Conservation (phyloP, 208 protist species). For the Acanthamoeba divionensis region DNA sequence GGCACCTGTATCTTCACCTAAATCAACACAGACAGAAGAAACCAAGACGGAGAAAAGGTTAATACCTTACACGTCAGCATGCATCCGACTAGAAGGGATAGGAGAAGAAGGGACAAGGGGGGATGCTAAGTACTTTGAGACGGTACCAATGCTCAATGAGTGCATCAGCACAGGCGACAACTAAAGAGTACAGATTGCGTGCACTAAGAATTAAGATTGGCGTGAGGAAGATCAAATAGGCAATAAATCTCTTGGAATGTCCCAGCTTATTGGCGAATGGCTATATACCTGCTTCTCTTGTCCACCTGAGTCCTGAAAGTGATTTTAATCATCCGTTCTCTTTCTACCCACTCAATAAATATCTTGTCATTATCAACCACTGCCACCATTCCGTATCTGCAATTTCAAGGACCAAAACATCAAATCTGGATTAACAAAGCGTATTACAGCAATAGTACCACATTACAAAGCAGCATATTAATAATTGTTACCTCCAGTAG, state of each 20-base stretch:
- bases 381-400: conserved; percentile 59
- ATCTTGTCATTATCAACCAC: conserved; percentile 10
- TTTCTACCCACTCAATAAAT: neutral
- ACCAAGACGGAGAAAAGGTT: too few species aligned
- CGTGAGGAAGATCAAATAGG: neutral
- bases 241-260: neutral
- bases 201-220: neutral
- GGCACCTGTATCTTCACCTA: neutral
- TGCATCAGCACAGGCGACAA: neutral
- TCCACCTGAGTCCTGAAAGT: neutral
- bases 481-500: conserved; percentile 48
- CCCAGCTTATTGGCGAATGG: neutral
- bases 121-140: neutral
- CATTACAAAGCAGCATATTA: neutral
- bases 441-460: neutral
- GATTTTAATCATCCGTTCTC: neutral
- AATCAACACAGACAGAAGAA: too few species aligned
- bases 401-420: neutral
- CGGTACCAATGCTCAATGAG: neutral
- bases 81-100: too few species aligned
- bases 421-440: neutral
- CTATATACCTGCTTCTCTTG: neutral
- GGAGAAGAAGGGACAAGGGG: neutral
- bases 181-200: neutral
- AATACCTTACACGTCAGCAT: too few species aligned